Evolutionary conservation across 2,329 filamentous ascomycete species (phyloP), one percentile per base, ranked within the genome.

Genomic region (Penicillium nordicum): DNA sequence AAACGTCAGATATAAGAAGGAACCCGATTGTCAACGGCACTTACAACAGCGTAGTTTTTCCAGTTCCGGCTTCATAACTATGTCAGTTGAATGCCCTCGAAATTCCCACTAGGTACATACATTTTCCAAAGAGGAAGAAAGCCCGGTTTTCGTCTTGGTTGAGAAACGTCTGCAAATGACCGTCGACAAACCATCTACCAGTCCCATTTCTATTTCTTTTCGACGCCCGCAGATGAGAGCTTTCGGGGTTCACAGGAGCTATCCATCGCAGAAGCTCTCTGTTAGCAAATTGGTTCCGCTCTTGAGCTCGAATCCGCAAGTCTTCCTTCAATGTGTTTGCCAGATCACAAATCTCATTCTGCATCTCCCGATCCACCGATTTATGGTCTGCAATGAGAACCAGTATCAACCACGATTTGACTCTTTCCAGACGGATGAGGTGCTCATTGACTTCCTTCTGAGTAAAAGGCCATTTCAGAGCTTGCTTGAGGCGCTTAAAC

Each of bases 351-450:
- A 64, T 55, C 23, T 64, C 63, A 11, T 49, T 49, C 16, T 64
- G 57, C 9, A 63, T 29, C 16, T 57, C 61, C 37, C 50, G 45
- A n/a, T 63, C 57, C 5, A 50, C 51, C 1, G 59, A 50, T 5
- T 50, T 55, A 38, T 59, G 55, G 21, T 64, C 63, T n/a, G 61
- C 53, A 8, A 49, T 63, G n/a, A 64, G 56, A 27, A 64, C 63
- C 37, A 64, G 50, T 23, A 63, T 62, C 49, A 64, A 56, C 63
- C 63, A 64, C 5, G 63, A 63, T 32, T 64, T 64, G 29, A 64
- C 61, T 32, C 63, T 52, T 51, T 63, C 63, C 18, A 64, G 43
- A 12, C 49, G 46, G 18, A 38, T 25, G 12, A 64, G 57, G 34
- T 64, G 59, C 9, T 27, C 56, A 34, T 45, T 59, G 38, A 59